A percentile compares a stretch with the other conserved stretches of the same genome.
Conservation (phyloP, 148 eudicot genomes). For the Camellia sinensis region DNA sequence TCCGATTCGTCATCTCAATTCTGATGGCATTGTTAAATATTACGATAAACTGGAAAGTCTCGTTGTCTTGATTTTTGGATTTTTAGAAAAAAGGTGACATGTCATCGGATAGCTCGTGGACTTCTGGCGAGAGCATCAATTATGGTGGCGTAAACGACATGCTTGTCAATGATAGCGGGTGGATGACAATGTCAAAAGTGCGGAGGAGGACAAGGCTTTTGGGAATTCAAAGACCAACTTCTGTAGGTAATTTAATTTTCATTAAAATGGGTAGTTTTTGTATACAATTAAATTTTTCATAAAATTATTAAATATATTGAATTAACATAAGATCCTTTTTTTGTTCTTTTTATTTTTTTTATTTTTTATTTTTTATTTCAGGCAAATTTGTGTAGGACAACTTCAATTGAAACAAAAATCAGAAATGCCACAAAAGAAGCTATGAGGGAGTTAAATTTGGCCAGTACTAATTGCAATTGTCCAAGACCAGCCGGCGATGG, state of each 20-base stretch:
- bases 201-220: conserved; percentile 26
- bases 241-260: conserved; percentile 19
- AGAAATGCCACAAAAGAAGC: conserved; percentile 32
- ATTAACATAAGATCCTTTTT: neutral
- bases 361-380: neutral
- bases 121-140: conserved; percentile 3
- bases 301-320: neutral
- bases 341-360: neutral
- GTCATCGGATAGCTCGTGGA: neutral
- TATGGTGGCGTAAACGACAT: neutral
- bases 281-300: neutral
- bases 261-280: neutral
- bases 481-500: conserved; percentile 10
- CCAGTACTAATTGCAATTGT: conserved; percentile 11
- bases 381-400: conserved; percentile 27
- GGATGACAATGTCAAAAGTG: conserved; percentile 10
- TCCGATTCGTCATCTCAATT: neutral
- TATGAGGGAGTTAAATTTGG: conserved; percentile 10
- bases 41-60: conserved; percentile 14
- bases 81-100: conserved; percentile 23
- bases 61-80: conserved; percentile 27
- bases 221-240: conserved; percentile 26
- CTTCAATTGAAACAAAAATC: conserved; percentile 24
- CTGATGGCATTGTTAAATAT: neutral
- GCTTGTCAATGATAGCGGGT: conserved; percentile 8